Evolutionary conservation across 805 yeast genomes (phyloP).

Genomic region (Candida coquimbonensis): DNA sequence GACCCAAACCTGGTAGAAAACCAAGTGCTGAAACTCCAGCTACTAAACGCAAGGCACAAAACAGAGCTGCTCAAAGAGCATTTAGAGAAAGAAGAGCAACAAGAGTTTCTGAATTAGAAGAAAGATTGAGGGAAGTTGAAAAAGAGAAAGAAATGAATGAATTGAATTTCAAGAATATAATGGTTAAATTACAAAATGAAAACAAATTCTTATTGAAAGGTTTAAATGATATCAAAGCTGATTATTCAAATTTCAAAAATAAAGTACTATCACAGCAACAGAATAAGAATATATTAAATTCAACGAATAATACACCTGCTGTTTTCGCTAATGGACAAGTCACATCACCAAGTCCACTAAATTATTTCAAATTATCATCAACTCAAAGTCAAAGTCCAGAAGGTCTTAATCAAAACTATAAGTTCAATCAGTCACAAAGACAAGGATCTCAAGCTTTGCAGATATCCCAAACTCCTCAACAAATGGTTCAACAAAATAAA

Average conservation of each 20-base stretch:
- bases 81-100: conserved; percentile 84
- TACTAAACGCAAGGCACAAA: conserved; percentile 81
- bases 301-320: conserved; percentile 18
- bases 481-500: background rate
- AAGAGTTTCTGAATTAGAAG: conserved; percentile 71
- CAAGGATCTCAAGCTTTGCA: background rate
- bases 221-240: conserved; percentile 23
- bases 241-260: conserved; percentile 19
- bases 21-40: conserved; percentile 72
- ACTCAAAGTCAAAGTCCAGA: conserved; percentile 4
- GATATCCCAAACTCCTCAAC: background rate
- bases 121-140: conserved; percentile 58
- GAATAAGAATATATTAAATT: conserved; percentile 12
- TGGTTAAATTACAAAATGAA: conserved; percentile 23
- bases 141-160: conserved; percentile 57
- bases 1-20: conserved; percentile 68
- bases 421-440: conserved; percentile 1
- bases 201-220: conserved; percentile 28
- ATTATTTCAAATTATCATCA: conserved; percentile 42
- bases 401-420: conserved; percentile 5
- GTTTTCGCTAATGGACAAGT: conserved; percentile 20
- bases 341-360: conserved; percentile 24
- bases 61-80: conserved; percentile 91
- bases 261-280: conserved; percentile 7
- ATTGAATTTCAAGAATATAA: conserved; percentile 19